A percentile compares a stretch with the other conserved stretches of the same genome.
Conservation (phyloP, 345 rosid genomes). For the Noccaea caerulescens region DNA sequence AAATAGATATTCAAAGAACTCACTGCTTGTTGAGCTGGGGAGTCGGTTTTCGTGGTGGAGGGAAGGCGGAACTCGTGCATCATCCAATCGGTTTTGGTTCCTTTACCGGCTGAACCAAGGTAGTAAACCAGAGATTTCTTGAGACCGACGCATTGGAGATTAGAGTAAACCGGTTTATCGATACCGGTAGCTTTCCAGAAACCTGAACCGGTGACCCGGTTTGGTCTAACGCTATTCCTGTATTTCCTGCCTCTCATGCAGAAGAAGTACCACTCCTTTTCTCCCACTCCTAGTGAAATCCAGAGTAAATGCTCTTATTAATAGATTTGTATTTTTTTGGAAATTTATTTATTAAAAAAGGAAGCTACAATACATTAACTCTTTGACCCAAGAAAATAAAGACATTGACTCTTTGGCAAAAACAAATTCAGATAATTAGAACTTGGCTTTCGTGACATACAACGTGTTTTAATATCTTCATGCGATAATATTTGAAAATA, state of each 20-base stretch:
- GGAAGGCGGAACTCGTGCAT: constrained; percentile 91
- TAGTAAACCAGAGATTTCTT: constrained; percentile 82
- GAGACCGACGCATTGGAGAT: constrained; percentile 66
- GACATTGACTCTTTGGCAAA: neutral
- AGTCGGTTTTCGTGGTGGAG: constrained; percentile 33
- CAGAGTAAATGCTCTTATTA: neutral
- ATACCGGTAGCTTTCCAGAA: constrained; percentile 94
- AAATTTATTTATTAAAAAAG: neutral
- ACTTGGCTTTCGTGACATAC: neutral
- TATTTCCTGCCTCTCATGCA: constrained; percentile 84
- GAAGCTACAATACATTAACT: neutral
- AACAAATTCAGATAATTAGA: neutral
- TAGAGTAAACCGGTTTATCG: constrained; percentile 65
- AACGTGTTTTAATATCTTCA: constrained; percentile 10
- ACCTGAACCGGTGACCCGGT: constrained; percentile 82
- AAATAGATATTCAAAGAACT: constrained; percentile 31
- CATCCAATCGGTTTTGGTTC: constrained; percentile 94
- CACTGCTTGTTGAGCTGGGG: constrained; percentile 64
- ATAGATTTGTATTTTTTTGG: neutral
- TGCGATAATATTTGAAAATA: neutral
- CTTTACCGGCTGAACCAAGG: constrained; percentile 77
- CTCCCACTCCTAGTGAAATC: constrained; percentile 53
- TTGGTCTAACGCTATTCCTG: constrained; percentile 78
- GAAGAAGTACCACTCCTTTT: constrained; percentile 76
- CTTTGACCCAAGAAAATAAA: neutral